Conservation (phyloP, 164 flowering plant species). For the Nelumbo lutea region DNA sequence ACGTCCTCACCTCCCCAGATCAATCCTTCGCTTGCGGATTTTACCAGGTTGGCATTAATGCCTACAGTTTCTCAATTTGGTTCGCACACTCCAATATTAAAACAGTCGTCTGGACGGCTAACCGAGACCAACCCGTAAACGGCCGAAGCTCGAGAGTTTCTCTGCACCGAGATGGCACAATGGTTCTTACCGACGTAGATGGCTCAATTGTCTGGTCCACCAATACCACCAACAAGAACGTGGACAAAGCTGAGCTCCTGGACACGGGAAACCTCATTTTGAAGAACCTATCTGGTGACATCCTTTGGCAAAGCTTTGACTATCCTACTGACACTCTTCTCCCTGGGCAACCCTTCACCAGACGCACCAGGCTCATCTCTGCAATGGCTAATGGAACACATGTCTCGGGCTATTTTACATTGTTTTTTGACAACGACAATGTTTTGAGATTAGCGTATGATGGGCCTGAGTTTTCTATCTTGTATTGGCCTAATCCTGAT, state of each 20-base stretch:
- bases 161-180: slow-evolving; percentile 3
- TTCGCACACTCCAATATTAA: slow-evolving; percentile 12
- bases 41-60: slow-evolving; percentile 17
- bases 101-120: slow-evolving; percentile 21
- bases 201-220: slow-evolving; percentile 11
- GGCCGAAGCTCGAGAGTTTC: slow-evolving; percentile 12
- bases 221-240: slow-evolving; percentile 4
- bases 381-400: slow-evolving; percentile 4
- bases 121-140: slow-evolving; percentile 16
- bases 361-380: slow-evolving; percentile 9
- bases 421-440: slow-evolving; percentile 15
- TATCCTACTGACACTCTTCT: slow-evolving; percentile 17
- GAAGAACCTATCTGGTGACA: neutral
- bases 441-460: slow-evolving; percentile 16
- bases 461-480: slow-evolving; percentile 17
- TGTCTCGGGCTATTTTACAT: slow-evolving; percentile 9
- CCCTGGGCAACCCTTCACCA: slow-evolving; percentile 16
- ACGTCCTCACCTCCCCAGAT: slow-evolving; percentile 15
- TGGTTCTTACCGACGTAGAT: slow-evolving; percentile 10
- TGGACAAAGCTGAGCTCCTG: neutral
- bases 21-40: slow-evolving; percentile 19
- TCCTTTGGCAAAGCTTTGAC: neutral
- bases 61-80: slow-evolving; percentile 21
- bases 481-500: slow-evolving; percentile 21
- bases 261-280: slow-evolving; percentile 16